Evolutionary conservation across 805 yeast genomes (phyloP).

Genomic region (Lachancea sp.): DNA sequence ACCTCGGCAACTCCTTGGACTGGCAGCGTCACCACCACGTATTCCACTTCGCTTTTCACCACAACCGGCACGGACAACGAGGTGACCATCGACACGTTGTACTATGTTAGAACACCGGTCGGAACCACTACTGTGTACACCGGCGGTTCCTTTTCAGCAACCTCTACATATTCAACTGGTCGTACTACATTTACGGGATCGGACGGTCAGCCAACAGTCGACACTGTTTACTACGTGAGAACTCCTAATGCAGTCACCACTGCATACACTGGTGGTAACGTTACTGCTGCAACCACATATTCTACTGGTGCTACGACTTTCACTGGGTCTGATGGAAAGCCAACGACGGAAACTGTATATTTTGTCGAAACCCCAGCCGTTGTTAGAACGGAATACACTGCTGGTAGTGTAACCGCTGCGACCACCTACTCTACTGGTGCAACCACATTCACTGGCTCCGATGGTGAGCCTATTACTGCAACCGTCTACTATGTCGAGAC

Average conservation of each 20-base stretch:
- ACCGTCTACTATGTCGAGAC: too few relatives aligned
- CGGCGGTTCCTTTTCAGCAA: background rate
- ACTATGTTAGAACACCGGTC: too few relatives aligned
- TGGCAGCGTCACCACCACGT: too few relatives aligned
- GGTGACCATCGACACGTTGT: too few relatives aligned
- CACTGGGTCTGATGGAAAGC: background rate
- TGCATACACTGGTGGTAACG: background rate
- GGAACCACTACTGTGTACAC: too few relatives aligned
- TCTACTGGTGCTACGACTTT: background rate
- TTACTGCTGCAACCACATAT: background rate
- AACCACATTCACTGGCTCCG: too few relatives aligned
- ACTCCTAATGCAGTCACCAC: conserved; percentile 4
- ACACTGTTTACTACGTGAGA: conserved; percentile 5
- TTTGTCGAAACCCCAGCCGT: background rate
- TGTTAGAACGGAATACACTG: background rate
- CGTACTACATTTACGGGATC: background rate
- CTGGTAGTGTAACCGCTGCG: background rate
- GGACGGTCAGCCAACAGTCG: background rate
- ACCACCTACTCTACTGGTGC: too few relatives aligned
- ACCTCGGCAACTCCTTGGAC: too few relatives aligned
- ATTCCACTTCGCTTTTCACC: too few relatives aligned
- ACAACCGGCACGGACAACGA: too few relatives aligned
- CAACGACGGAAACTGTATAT: background rate
- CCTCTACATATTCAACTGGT: background rate
- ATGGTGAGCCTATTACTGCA: too few relatives aligned